These are phyloP conservation scores for Hypoxylon sp. DNA, from an alignment of 2,329 filamentous ascomycete species.

Conservation along the genomic window DNA sequence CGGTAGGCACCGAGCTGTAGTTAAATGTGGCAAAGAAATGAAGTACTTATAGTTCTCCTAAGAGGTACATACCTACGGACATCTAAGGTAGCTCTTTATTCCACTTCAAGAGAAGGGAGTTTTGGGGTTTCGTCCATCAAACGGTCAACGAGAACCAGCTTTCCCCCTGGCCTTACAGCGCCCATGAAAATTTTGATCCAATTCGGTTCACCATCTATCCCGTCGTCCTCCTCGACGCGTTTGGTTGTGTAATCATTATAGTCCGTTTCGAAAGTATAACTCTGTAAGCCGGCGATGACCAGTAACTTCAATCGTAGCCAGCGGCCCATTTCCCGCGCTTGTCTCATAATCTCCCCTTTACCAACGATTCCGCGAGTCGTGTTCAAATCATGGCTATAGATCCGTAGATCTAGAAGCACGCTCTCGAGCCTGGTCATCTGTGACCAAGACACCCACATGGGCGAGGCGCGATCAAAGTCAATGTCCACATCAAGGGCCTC, in stretches of 20 bases:
- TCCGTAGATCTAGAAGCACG: constrained; percentile 49
- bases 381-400: constrained; percentile 49
- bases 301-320: constrained; percentile 46
- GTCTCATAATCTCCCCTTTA: constrained; percentile 39
- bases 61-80: too few species aligned
- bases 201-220: constrained; percentile 47
- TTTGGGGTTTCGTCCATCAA: constrained; percentile 10
- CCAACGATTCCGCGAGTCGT: constrained; percentile 43
- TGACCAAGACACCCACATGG: constrained; percentile 50
- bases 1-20: too few species aligned
- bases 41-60: too few species aligned
- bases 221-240: constrained; percentile 41
- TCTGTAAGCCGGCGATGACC: constrained; percentile 49
- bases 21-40: too few species aligned
- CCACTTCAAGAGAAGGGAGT: background rate
- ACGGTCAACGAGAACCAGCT: constrained; percentile 48
- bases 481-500: constrained; percentile 37
- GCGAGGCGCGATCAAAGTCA: constrained; percentile 45
- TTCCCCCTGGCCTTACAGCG: constrained; percentile 46
- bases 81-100: too few species aligned
- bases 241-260: constrained; percentile 34
- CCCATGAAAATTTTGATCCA: constrained; percentile 49
- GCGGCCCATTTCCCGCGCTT: constrained; percentile 47
- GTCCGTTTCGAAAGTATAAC: constrained; percentile 42
- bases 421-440: constrained; percentile 49